phyloP scores from a whole-genome alignment of 2,329 filamentous ascomycete genomes.

The Aspergillus sojae region DNA sequence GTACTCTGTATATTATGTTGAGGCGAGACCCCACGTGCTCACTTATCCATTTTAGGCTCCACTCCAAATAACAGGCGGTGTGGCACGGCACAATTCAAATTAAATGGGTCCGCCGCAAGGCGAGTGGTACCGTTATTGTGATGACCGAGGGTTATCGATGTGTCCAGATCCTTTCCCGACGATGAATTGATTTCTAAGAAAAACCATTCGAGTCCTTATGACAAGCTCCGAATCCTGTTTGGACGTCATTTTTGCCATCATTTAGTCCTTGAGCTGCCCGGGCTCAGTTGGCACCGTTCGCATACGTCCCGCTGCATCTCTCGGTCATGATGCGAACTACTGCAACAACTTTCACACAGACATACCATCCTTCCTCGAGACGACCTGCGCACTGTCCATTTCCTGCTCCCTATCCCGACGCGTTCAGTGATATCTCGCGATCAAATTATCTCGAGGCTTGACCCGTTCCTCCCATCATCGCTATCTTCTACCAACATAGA shows the following conservation, averaged over 20 bases:
- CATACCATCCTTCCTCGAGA: constrained; percentile 23
- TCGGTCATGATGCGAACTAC: constrained; percentile 34
- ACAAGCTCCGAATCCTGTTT: not conserved
- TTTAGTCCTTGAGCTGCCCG: constrained; percentile 5
- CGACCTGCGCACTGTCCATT: constrained; percentile 15
- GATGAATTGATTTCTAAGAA: constrained; percentile 1
- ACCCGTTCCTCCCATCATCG: constrained; percentile 1
- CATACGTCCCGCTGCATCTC: constrained; percentile 15
- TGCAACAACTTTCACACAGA: constrained; percentile 27
- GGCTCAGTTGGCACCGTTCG: constrained; percentile 10
- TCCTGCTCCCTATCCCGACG: constrained; percentile 2
- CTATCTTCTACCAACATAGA: constrained; percentile 14
- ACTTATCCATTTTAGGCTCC: not conserved
- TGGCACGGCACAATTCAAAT: constrained; percentile 10
- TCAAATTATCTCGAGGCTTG: not conserved
- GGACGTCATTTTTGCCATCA: not conserved
- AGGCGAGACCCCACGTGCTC: not conserved
- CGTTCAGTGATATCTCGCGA: constrained; percentile 6
- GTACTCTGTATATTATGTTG: not conserved
- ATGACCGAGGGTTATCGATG: not conserved
- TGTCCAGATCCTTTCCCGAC: not conserved
- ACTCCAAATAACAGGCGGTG: constrained; percentile 12
- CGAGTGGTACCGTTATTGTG: constrained; percentile 1
- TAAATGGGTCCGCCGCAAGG: constrained; percentile 1
- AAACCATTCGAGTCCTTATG: not conserved